These are phyloP conservation scores for Fusarium sp. DNA, from an alignment of 2,329 filamentous ascomycete species.

Conservation along the genomic window DNA sequence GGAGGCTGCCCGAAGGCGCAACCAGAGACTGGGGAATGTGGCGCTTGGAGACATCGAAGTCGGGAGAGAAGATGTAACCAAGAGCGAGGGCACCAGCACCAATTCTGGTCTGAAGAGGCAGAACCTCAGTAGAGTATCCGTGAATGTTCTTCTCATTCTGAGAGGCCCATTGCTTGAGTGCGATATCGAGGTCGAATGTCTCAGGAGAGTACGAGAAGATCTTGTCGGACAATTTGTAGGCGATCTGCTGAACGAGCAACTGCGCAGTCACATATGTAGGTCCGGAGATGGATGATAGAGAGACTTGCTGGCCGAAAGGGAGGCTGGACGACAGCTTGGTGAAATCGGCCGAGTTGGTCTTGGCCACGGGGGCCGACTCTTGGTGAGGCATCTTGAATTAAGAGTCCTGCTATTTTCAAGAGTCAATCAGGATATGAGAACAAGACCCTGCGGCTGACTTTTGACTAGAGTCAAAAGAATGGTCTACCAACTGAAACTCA, in stretches of 20 bases:
- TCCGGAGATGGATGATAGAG: constrained; percentile 76
- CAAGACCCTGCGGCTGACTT: constrained; percentile 17
- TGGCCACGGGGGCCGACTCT: constrained; percentile 51
- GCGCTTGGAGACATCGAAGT: constrained; percentile 92
- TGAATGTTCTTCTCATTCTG: constrained; percentile 81
- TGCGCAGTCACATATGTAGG: constrained; percentile 95
- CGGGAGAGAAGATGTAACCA: constrained; percentile 97
- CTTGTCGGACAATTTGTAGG: constrained; percentile 95
- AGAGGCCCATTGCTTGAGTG: constrained; percentile 81
- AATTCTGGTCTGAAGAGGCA: constrained; percentile 85
- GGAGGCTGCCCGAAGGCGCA: constrained; percentile 85
- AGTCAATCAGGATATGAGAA: constrained; percentile 11
- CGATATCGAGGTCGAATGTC: constrained; percentile 89
- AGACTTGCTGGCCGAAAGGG: constrained; percentile 68
- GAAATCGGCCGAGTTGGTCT: constrained; percentile 49
- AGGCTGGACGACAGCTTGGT: constrained; percentile 64
- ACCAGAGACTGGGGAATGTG: constrained; percentile 92
- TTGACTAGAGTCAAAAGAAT: constrained; percentile 25
- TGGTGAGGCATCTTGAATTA: constrained; percentile 50
- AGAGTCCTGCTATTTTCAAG: background rate
- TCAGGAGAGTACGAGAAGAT: constrained; percentile 97
- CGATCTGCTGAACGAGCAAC: constrained; percentile 93
- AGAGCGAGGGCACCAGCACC: constrained; percentile 92
- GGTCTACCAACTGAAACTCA: constrained; percentile 32
- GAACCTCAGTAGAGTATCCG: constrained; percentile 81